Evolutionary conservation across 1,139 yeast genomes (phyloP), one percentile per base, ranked within the genome.

Genomic region (Keqinozyma sinolaborantium): DNA sequence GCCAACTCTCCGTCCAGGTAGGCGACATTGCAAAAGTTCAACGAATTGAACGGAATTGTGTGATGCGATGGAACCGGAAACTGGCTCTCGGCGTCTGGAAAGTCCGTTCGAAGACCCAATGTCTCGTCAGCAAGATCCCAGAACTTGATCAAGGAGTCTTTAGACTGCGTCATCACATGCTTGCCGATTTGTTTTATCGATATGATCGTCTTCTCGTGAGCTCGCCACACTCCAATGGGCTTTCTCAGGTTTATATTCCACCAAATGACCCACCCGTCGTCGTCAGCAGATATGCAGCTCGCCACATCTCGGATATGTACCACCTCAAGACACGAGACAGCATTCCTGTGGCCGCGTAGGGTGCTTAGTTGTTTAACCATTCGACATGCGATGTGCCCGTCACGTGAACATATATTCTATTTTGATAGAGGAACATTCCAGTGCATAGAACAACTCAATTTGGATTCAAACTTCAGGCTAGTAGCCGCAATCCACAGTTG

Each of bases 1-100:
- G 74, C 46, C 24, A 78, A 41, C 5, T 41, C 30, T 4, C 43
- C 42, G 6, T 58, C 50, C 1, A 42, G 44, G 3, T 37, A 34
- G 5, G 60, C 44, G 18, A 77, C 70, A 43, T 78, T 78, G 38
- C 79, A 63, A 45, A 73, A 79, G 45, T 78, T 78, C 41, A 78
- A 53, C 2, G 77, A 52, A 47, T 79, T 79, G 14, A 76, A 74
- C 0, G 83, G 83, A 32, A 76, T 51, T 21, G 67, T 66, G 32
- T 61, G 30, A 30, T 24, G 36, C 5, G 34, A 30, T 3, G 60
- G 60, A 12, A 34, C 14, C 13, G 56, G 53, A 28, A 31, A 50
- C 11, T 32, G 26, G 10, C 14, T 32, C 32, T 14, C 31, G 3
- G 26, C 1, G 45, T 25, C 14, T 40, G 39, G 10, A 47, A 35